phyloP scores from a whole-genome alignment of 306 rosid species.

The Acmispon strigosus region DNA sequence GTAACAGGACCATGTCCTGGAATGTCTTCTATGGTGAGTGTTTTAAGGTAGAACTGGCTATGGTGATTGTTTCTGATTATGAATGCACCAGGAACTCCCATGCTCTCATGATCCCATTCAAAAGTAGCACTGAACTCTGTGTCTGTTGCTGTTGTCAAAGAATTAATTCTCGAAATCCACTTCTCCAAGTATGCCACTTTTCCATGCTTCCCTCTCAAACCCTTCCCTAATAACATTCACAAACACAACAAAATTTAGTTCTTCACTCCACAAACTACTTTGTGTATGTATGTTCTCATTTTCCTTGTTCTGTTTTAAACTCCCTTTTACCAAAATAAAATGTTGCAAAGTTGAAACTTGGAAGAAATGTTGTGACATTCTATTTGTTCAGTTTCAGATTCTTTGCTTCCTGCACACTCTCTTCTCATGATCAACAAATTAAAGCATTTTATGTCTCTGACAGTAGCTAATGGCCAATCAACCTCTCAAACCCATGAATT shows the following conservation, averaged over 20 bases:
- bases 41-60: constrained; percentile 69
- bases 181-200: constrained; percentile 53
- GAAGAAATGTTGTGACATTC: not conserved
- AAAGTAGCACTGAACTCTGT: constrained; percentile 35
- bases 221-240: constrained; percentile 26
- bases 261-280: too few relatives aligned
- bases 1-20: constrained; percentile 50
- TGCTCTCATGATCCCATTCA: constrained; percentile 62
- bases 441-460: not conserved
- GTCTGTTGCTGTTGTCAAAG: constrained; percentile 36
- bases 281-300: too few relatives aligned
- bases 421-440: not conserved
- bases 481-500: too few relatives aligned
- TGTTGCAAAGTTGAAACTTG: too few relatives aligned
- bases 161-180: constrained; percentile 50
- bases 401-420: constrained; percentile 5
- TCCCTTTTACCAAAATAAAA: too few relatives aligned
- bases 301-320: too few relatives aligned
- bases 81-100: constrained; percentile 80
- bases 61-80: constrained; percentile 58
- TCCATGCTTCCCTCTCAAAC: constrained; percentile 45
- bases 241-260: too few relatives aligned
- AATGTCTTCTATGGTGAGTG: constrained; percentile 53
- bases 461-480: too few relatives aligned
- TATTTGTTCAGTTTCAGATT: not conserved